These are phyloP conservation scores for Pichia sp. DNA, from an alignment of 1,139 yeast species.

Conservation along the genomic window DNA sequence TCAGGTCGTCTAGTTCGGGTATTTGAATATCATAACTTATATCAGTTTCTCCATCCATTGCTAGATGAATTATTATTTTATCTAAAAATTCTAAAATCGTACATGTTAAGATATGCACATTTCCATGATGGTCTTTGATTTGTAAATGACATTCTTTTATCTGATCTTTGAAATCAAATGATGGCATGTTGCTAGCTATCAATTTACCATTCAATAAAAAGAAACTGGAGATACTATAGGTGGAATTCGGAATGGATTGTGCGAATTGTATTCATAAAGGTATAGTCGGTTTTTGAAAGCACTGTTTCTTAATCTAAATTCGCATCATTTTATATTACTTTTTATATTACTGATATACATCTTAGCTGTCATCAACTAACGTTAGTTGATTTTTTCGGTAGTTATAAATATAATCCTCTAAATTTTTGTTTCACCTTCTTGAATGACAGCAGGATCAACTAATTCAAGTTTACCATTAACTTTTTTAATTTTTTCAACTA, in stretches of 20 bases:
- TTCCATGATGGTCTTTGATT: slow-evolving; percentile 1
- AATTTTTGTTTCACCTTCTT: slow-evolving; percentile 39
- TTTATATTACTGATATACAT: background rate
- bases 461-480: slow-evolving; percentile 73
- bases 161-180: background rate
- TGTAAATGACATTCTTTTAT: slow-evolving; percentile 8
- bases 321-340: too few species aligned
- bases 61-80: slow-evolving; percentile 30
- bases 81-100: slow-evolving; percentile 29
- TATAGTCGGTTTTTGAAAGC: too few species aligned
- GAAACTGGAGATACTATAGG: background rate
- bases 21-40: slow-evolving; percentile 34
- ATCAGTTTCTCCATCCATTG: slow-evolving; percentile 37
- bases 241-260: background rate
- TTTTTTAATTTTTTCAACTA: slow-evolving; percentile 51
- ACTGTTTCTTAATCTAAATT: too few species aligned
- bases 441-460: slow-evolving; percentile 81
- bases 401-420: too few species aligned
- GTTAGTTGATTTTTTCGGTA: too few species aligned
- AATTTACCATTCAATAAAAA: background rate
- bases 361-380: too few species aligned
- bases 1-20: slow-evolving; percentile 21
- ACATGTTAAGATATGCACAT: slow-evolving; percentile 18
- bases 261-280: background rate
- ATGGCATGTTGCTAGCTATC: slow-evolving; percentile 1